These are phyloP conservation scores for Aspergillus bertholletiae DNA, from an alignment of 495 filamentous ascomycete genomes.

Conservation along the genomic window DNA sequence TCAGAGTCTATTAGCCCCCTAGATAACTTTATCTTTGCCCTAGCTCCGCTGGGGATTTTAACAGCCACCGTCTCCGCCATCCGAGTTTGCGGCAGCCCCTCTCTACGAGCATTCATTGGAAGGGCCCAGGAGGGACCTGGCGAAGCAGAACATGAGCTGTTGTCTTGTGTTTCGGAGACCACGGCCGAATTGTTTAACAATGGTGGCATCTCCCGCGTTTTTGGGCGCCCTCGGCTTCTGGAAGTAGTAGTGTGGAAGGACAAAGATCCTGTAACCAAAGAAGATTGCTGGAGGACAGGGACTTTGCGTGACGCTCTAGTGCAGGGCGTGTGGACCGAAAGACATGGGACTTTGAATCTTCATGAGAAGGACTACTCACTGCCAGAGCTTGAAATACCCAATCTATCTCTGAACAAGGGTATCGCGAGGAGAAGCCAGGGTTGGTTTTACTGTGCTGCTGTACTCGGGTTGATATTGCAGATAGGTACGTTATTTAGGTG, in stretches of 20 bases:
- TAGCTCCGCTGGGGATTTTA: constrained; percentile 52
- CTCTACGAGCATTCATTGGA: constrained; percentile 51
- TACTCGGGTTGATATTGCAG: constrained; percentile 29
- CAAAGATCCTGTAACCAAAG: constrained; percentile 9
- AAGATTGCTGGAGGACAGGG: constrained; percentile 19
- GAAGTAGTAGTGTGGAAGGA: constrained; percentile 39
- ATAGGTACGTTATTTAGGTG: constrained; percentile 19
- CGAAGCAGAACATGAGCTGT: constrained; percentile 36
- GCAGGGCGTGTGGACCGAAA: constrained; percentile 21
- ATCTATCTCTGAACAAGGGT: constrained; percentile 46
- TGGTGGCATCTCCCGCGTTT: constrained; percentile 38
- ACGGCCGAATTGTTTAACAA: constrained; percentile 44
- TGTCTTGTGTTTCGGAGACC: constrained; percentile 40
- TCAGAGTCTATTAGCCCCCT: constrained; percentile 45
- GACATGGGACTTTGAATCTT: constrained; percentile 3
- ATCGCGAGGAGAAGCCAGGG: constrained; percentile 26
- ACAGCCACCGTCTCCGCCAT: constrained; percentile 53
- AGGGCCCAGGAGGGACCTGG: constrained; percentile 42
- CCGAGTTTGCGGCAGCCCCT: constrained; percentile 48
- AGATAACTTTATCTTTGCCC: constrained; percentile 53
- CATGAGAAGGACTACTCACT: constrained; percentile 13
- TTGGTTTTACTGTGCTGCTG: constrained; percentile 35
- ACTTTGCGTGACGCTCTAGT: constrained; percentile 28
- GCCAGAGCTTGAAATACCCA: constrained; percentile 38
- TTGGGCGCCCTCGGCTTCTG: constrained; percentile 36